phyloP scores from a whole-genome alignment of 1,284 basidiomycete species.

The Ceratobasidium sp. region DNA sequence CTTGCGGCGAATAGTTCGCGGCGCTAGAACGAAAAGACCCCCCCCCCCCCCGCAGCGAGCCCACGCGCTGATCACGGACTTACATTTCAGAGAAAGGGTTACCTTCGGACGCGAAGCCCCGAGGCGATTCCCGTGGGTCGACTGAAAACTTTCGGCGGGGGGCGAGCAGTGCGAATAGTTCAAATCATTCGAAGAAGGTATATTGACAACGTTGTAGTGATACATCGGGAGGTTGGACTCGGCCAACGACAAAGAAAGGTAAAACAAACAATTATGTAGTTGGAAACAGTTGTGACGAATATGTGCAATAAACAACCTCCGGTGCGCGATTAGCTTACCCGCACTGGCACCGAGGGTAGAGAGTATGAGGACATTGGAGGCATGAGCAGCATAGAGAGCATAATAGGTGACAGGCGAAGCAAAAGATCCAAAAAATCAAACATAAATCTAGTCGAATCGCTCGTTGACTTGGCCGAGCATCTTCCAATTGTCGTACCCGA shows the following conservation, averaged over 20 bases:
- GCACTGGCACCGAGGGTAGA: neutral
- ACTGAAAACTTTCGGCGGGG: no score
- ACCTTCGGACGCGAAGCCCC: no score
- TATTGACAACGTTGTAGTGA: constrained; percentile 3
- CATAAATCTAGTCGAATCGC: constrained; percentile 19
- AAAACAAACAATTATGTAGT: constrained; percentile 28
- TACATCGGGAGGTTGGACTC: constrained; percentile 4
- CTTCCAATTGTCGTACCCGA: constrained; percentile 3
- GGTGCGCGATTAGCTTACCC: neutral
- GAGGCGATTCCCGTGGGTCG: no score
- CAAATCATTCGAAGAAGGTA: constrained; percentile 4
- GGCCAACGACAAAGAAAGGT: constrained; percentile 10
- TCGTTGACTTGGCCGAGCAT: constrained; percentile 19
- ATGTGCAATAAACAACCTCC: constrained; percentile 36
- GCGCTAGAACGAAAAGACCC: no score
- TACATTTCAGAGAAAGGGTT: no score
- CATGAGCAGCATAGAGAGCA: constrained; percentile 6
- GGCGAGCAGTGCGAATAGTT: no score
- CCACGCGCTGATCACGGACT: no score
- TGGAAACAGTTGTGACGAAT: constrained; percentile 36
- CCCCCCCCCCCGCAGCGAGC: no score
- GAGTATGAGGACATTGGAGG: neutral
- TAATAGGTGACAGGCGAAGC: constrained; percentile 15
- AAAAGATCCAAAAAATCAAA: constrained; percentile 12
- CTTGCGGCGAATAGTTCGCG: no score